phyloP scores from a whole-genome alignment of 1,139 yeast genomes.

The Debaryomycetaceae sp. region DNA sequence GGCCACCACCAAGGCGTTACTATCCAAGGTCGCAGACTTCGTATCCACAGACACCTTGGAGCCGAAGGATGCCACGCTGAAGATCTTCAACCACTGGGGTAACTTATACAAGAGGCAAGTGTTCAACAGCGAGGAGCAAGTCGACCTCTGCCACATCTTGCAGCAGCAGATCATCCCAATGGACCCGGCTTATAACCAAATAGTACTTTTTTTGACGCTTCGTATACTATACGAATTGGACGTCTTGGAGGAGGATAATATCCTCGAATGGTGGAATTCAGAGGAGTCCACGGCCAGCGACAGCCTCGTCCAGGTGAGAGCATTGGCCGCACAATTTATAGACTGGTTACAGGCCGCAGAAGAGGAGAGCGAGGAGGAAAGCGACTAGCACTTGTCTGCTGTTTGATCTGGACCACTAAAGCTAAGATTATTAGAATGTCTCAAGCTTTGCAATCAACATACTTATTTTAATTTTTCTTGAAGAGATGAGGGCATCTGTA shows the following conservation, averaged over 20 bases:
- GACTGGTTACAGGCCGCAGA: slow-evolving; percentile 89
- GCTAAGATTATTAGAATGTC: too few relatives aligned
- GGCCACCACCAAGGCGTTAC: slow-evolving; percentile 74
- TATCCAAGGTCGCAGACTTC: slow-evolving; percentile 65
- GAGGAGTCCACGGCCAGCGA: slow-evolving; percentile 39
- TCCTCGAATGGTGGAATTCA: slow-evolving; percentile 76
- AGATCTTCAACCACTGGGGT: slow-evolving; percentile 79
- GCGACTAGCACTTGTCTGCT: slow-evolving; percentile 1
- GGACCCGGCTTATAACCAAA: slow-evolving; percentile 36
- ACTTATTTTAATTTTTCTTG: too few relatives aligned
- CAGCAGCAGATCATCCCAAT: slow-evolving; percentile 43
- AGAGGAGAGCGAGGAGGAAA: slow-evolving; percentile 40
- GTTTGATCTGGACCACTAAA: too few relatives aligned
- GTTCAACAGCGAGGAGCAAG: slow-evolving; percentile 72
- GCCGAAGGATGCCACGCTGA: slow-evolving; percentile 69
- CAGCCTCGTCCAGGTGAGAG: slow-evolving; percentile 46
- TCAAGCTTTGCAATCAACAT: too few relatives aligned
- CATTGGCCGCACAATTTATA: slow-evolving; percentile 66
- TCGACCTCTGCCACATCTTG: slow-evolving; percentile 63
- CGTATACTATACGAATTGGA: slow-evolving; percentile 76
- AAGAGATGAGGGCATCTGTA: too few relatives aligned
- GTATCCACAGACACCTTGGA: slow-evolving; percentile 72
- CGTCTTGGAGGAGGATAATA: slow-evolving; percentile 74
- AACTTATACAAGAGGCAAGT: slow-evolving; percentile 75
- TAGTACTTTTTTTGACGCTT: slow-evolving; percentile 61